phyloP scores from a whole-genome alignment of 352 stramenopile species.

The Phytophthora brassicae region DNA sequence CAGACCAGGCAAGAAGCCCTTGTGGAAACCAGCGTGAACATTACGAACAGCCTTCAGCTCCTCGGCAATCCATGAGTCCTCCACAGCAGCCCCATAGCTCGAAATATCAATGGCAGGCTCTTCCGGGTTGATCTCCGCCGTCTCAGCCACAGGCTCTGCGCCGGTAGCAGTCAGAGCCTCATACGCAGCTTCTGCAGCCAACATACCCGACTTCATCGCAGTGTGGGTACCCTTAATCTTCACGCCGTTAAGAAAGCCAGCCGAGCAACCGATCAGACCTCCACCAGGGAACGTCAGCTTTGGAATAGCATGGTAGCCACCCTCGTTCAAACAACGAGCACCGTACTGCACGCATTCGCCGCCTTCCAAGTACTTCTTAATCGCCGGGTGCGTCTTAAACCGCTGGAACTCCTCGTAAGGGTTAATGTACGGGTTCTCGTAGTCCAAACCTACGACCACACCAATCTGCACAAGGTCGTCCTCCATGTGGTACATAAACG shows the following conservation, averaged over 20 bases:
- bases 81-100: conserved; percentile 88
- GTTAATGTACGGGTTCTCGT: conserved; percentile 99
- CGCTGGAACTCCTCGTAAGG: conserved; percentile 99
- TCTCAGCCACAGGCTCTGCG: conserved; percentile 62
- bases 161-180: conserved; percentile 71
- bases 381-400: conserved; percentile 97
- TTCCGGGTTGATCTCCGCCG: conserved; percentile 69
- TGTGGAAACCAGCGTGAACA: conserved; percentile 96
- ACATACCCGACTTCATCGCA: conserved; percentile 98
- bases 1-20: conserved; percentile 92
- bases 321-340: conserved; percentile 93
- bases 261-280: conserved; percentile 95
- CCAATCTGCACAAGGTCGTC: conserved; percentile 95
- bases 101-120: conserved; percentile 68
- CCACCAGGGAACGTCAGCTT: conserved; percentile 98
- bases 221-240: conserved; percentile 99
- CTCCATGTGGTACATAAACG: conserved; percentile 99
- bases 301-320: conserved; percentile 97
- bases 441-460: conserved; percentile 98
- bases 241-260: conserved; percentile 98
- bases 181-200: conserved; percentile 96
- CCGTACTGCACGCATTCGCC: conserved; percentile 98
- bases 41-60: conserved; percentile 98
- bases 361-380: conserved; percentile 93
- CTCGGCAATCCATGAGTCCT: conserved; percentile 95